Evolutionary conservation across 805 yeast species (phyloP).

Genomic region (Candida ponderosae): DNA sequence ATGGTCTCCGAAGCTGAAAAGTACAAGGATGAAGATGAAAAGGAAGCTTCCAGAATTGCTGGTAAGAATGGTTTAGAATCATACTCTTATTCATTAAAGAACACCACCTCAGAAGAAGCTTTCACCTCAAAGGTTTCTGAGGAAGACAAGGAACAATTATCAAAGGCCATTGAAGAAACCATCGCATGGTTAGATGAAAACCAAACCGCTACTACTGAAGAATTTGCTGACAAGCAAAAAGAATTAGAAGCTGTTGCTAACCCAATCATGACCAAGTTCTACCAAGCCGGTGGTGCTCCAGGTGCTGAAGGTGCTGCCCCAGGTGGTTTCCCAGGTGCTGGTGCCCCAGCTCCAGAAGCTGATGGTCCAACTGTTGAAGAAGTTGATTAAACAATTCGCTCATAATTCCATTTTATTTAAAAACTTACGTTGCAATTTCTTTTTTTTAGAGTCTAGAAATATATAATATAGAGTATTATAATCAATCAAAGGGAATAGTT

Average conservation of each 20-base stretch:
- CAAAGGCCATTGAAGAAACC: conserved; percentile 78
- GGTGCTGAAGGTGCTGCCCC: conserved; percentile 60
- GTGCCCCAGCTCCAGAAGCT: conserved; percentile 36
- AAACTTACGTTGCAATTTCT: too few species aligned
- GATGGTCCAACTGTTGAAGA: conserved; percentile 72
- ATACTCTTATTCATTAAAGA: conserved; percentile 89
- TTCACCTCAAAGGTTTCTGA: conserved; percentile 76
- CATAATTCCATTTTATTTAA: too few species aligned
- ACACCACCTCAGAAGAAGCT: conserved; percentile 63
- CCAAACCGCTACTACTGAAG: conserved; percentile 90
- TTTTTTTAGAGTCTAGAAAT: conserved; percentile 11
- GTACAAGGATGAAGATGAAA: conserved; percentile 93
- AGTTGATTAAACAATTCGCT: conserved; percentile 43
- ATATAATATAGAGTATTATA: conserved; percentile 5
- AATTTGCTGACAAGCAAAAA: conserved; percentile 87
- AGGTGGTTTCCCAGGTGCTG: conserved; percentile 50
- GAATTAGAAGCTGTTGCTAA: conserved; percentile 92
- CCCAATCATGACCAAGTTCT: conserved; percentile 96
- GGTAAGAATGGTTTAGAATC: conserved; percentile 96
- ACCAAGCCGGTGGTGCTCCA: conserved; percentile 90
- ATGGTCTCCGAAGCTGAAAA: conserved; percentile 98
- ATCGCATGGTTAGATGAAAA: conserved; percentile 89
- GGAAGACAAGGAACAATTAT: conserved; percentile 58
- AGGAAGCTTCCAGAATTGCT: conserved; percentile 86
- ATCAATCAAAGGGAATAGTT: too few species aligned